Percentiles rank a stretch among this genome's conserved stretches.
These are phyloP conservation scores for Orbilia oligospora DNA, from an alignment of 2,329 filamentous ascomycete genomes.

Conservation along the genomic window DNA sequence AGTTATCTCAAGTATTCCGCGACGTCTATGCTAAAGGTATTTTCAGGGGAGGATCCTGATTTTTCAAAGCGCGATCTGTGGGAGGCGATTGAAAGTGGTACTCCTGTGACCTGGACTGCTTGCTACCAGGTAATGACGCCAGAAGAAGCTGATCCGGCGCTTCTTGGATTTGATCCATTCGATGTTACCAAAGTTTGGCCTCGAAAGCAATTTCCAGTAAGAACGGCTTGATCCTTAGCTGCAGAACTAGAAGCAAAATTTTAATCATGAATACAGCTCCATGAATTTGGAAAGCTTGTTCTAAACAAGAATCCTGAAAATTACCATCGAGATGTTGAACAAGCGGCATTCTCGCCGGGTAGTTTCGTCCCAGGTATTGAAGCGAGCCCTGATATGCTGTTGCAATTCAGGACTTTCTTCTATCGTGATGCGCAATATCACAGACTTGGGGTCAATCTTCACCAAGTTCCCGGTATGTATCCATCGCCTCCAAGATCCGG, in stretches of 20 bases:
- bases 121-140: conserved; percentile 70
- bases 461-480: conserved; percentile 68
- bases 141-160: conserved; percentile 69
- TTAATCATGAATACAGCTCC: conserved; percentile 64
- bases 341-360: conserved; percentile 71
- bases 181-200: conserved; percentile 73
- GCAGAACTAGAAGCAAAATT: too few relatives aligned
- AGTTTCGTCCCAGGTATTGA: conserved; percentile 72
- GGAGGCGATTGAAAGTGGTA: conserved; percentile 68
- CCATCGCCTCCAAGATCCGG: background rate
- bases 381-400: conserved; percentile 69
- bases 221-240: background rate
- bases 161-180: conserved; percentile 72
- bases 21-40: background rate
- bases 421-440: conserved; percentile 72
- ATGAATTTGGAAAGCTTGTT: conserved; percentile 70
- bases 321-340: conserved; percentile 71
- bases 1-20: background rate
- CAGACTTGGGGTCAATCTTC: conserved; percentile 71
- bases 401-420: conserved; percentile 71
- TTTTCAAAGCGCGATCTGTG: conserved; percentile 70
- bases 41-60: conserved; percentile 69
- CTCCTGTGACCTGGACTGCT: conserved; percentile 69
- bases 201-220: conserved; percentile 68
- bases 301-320: conserved; percentile 73